Evolutionary conservation across 192 early-diverging fungal genomes (phyloP).

Genomic region (Chytriomyces confervae): DNA sequence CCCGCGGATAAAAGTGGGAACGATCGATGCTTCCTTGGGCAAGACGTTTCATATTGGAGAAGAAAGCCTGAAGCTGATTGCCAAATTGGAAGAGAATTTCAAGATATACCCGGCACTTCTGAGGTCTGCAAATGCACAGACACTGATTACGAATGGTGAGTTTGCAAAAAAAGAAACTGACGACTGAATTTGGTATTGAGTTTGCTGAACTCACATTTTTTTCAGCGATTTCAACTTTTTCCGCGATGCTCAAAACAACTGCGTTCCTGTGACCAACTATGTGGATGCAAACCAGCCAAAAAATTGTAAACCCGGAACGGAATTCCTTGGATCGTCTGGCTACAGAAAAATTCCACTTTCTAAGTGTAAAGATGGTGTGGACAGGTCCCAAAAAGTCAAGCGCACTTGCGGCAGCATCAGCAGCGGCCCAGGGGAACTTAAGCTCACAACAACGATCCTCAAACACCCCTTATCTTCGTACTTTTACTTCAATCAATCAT

Average conservation of each 20-base stretch:
- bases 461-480: conserved; percentile 38
- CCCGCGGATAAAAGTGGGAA: conserved; percentile 43
- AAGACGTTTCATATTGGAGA: conserved; percentile 72
- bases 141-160: conserved; percentile 85
- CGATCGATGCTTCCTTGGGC: conserved; percentile 66
- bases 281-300: conserved; percentile 78
- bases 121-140: conserved; percentile 75
- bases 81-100: conserved; percentile 71
- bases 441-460: conserved; percentile 22
- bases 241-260: conserved; percentile 67
- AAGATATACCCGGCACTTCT: conserved; percentile 51
- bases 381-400: conserved; percentile 66
- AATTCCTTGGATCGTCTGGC: conserved; percentile 77
- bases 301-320: conserved; percentile 69
- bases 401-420: conserved; percentile 69
- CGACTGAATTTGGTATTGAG: neutral
- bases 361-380: conserved; percentile 76
- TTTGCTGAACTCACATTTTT: conserved; percentile 22
- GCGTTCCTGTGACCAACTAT: conserved; percentile 60
- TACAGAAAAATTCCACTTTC: conserved; percentile 79
- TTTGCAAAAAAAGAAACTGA: neutral
- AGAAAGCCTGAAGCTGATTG: conserved; percentile 74
- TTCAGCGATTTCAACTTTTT: conserved; percentile 76
- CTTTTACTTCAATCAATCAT: conserved; percentile 54
- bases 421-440: conserved; percentile 28